These are phyloP conservation scores for Cercophora scortea DNA, from an alignment of 495 filamentous ascomycete genomes.

Conservation along the genomic window DNA sequence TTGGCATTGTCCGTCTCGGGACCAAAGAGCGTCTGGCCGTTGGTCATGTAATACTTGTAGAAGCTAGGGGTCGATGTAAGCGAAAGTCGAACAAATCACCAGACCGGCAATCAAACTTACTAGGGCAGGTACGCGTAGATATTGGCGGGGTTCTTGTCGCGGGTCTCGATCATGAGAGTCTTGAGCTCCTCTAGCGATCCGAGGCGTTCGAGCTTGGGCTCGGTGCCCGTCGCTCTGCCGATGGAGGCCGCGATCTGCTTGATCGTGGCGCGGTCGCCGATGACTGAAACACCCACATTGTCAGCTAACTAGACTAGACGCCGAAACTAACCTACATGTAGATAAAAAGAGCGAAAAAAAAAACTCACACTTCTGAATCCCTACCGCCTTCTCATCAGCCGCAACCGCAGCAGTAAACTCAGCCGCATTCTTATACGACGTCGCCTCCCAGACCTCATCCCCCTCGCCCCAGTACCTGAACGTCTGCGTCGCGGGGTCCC, in stretches of 20 bases:
- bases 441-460: conserved; percentile 27
- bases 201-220: conserved; percentile 22
- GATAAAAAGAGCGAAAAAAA: background rate
- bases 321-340: too few relatives aligned
- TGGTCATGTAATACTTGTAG: conserved; percentile 17
- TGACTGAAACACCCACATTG: conserved; percentile 12
- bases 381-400: conserved; percentile 18
- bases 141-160: conserved; percentile 13
- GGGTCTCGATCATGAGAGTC: conserved; percentile 22
- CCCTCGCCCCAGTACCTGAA: conserved; percentile 28
- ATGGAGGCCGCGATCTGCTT: conserved; percentile 20
- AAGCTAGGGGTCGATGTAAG: conserved; percentile 5
- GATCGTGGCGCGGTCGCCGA: conserved; percentile 22
- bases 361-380: conserved; percentile 22
- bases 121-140: conserved; percentile 9
- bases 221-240: conserved; percentile 20
- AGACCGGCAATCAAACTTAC: too few relatives aligned
- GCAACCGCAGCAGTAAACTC: conserved; percentile 29
- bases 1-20: conserved; percentile 20
- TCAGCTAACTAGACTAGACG: background rate
- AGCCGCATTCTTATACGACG: conserved; percentile 27
- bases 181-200: conserved; percentile 28
- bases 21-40: conserved; percentile 12
- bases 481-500: conserved; percentile 10
- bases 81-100: too few relatives aligned